Evolutionary conservation across 1,284 basidiomycete species (phyloP).

Genomic region (Pseudozyma thailandica): DNA sequence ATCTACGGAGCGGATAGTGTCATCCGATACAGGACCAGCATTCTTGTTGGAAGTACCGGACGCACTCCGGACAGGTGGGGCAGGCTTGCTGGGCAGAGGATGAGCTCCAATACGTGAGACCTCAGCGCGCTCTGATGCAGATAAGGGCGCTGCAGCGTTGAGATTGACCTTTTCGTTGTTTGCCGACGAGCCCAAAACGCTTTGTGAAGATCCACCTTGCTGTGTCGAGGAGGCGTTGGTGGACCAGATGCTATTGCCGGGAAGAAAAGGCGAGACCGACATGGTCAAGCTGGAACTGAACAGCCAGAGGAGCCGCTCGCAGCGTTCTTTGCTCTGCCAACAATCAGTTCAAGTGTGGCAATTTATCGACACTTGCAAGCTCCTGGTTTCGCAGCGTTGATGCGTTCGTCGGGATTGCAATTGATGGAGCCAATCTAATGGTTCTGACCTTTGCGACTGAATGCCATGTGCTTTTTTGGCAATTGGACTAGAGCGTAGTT

Average conservation of each 20-base stretch:
- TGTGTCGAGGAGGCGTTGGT: conserved; percentile 17
- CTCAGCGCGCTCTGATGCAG: conserved; percentile 17
- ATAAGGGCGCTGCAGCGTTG: conserved; percentile 4
- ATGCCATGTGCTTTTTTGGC: too few species aligned
- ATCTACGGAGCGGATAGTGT: conserved; percentile 28
- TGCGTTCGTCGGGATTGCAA: too few species aligned
- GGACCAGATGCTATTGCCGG: conserved; percentile 51
- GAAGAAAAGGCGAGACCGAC: conserved; percentile 44
- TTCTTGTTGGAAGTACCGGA: conserved; percentile 24
- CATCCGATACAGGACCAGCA: conserved; percentile 17
- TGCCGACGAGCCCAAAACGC: conserved; percentile 5
- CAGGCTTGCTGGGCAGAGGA: conserved; percentile 42
- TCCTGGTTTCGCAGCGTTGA: too few species aligned
- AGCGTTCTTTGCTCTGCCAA: too few species aligned
- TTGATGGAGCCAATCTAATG: too few species aligned
- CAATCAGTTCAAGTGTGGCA: neutral
- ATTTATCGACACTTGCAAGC: too few species aligned
- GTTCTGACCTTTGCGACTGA: too few species aligned
- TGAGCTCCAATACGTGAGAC: conserved; percentile 24
- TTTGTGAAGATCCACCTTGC: conserved; percentile 6
- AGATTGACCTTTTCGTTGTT: conserved; percentile 4
- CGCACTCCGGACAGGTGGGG: conserved; percentile 25
- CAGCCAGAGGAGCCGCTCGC: conserved; percentile 5
- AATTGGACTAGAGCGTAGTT: too few species aligned
- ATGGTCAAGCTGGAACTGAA: conserved; percentile 6